Percentiles rank a stretch among this genome's conserved stretches.
These are phyloP conservation scores for Epichloe gansuensis DNA, from an alignment of 2,329 filamentous ascomycete genomes.

Conservation along the genomic window DNA sequence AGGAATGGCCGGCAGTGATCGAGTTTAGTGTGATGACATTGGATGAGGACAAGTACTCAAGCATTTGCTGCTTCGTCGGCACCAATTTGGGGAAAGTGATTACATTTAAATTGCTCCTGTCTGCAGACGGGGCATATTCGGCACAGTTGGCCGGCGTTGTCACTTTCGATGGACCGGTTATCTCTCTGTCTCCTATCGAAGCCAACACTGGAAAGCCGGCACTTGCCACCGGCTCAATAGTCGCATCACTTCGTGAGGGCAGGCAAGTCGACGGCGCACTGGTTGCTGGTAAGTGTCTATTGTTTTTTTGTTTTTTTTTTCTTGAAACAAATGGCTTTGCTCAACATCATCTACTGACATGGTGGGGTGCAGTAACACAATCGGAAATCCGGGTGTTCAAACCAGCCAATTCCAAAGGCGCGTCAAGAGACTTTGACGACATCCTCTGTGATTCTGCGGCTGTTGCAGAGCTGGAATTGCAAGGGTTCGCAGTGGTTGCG, in stretches of 20 bases:
- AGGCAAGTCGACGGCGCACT: constrained; percentile 67
- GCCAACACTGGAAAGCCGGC: constrained; percentile 66
- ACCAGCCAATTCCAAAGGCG: constrained; percentile 76
- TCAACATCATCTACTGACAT: not conserved
- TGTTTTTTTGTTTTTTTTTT: not conserved
- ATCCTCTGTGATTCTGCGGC: constrained; percentile 69
- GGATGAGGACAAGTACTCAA: constrained; percentile 91
- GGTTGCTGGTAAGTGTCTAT: constrained; percentile 49
- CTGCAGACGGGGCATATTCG: constrained; percentile 53
- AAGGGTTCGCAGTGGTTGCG: constrained; percentile 68
- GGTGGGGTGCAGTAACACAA: constrained; percentile 36
- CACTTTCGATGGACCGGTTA: constrained; percentile 54
- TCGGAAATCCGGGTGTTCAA: constrained; percentile 81
- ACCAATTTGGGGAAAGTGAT: constrained; percentile 73
- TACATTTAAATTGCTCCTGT: constrained; percentile 83
- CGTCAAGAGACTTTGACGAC: constrained; percentile 79
- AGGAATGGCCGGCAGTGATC: constrained; percentile 69
- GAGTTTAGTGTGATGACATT: constrained; percentile 91
- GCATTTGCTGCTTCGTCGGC: constrained; percentile 83
- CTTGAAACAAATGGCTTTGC: not conserved
- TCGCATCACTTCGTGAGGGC: constrained; percentile 67
- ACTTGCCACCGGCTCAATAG: constrained; percentile 58
- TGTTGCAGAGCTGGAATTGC: constrained; percentile 61
- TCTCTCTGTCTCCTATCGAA: constrained; percentile 70
- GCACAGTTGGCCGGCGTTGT: constrained; percentile 59